A percentile compares a stretch with the other conserved stretches of the same genome.
Conservation (phyloP, 2,329 filamentous ascomycete genomes). For the Lasiodiplodia hormozganensis region DNA sequence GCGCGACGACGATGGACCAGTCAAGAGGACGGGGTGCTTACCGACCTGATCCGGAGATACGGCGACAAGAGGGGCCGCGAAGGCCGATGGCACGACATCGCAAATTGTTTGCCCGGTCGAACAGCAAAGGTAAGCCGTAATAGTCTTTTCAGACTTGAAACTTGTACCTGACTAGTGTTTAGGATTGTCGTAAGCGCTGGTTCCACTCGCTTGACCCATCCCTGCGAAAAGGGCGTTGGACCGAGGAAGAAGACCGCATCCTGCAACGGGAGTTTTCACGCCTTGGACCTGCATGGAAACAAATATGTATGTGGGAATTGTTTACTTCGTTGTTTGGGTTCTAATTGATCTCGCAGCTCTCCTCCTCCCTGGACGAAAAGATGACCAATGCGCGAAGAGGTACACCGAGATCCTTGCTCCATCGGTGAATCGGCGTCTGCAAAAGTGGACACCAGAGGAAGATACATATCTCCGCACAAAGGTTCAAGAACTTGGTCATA, state of each 20-base stretch:
- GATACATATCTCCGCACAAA: neutral
- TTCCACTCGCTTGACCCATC: slow-evolving; percentile 11
- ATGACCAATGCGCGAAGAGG: slow-evolving; percentile 3
- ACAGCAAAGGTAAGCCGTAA: neutral
- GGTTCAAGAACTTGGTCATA: neutral
- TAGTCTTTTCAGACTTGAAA: neutral
- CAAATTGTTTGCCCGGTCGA: neutral
- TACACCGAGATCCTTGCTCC: slow-evolving; percentile 6
- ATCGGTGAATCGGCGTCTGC: neutral
- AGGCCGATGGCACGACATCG: slow-evolving; percentile 1
- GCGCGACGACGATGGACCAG: neutral
- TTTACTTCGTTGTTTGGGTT: neutral
- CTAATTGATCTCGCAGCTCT: neutral
- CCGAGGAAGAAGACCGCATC: neutral
- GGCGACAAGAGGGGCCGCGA: neutral
- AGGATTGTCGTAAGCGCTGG: slow-evolving; percentile 14
- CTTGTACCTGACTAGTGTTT: too few species aligned
- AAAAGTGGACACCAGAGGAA: neutral
- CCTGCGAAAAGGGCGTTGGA: slow-evolving; percentile 1
- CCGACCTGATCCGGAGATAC: neutral
- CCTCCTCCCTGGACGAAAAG: slow-evolving; percentile 1
- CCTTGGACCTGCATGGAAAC: neutral
- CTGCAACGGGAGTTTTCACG: neutral
- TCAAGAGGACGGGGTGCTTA: neutral
- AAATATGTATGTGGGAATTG: neutral